These are phyloP conservation scores for Apiospora arundinis DNA, from an alignment of 2,329 filamentous ascomycete species.

Conservation along the genomic window DNA sequence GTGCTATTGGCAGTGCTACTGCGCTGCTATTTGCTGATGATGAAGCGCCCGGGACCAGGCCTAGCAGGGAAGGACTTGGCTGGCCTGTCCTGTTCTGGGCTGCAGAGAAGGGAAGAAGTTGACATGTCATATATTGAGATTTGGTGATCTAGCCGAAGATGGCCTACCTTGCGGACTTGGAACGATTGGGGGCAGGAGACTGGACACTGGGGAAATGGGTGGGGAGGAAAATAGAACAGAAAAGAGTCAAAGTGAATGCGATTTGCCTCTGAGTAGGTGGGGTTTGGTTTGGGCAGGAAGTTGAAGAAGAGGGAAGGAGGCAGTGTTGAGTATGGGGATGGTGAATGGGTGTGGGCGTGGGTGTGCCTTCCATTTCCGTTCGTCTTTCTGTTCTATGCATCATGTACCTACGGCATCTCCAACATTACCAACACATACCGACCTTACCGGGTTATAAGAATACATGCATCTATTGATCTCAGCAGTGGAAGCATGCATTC, in stretches of 20 bases:
- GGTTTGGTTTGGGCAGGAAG: background rate
- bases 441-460: background rate
- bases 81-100: background rate
- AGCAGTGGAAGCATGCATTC: background rate
- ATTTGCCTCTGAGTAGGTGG: background rate
- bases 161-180: background rate
- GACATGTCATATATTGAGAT: slow-evolving; percentile 11
- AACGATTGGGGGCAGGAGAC: background rate
- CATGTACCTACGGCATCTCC: background rate
- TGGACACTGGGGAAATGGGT: background rate
- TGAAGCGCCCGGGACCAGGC: background rate
- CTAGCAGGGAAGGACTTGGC: background rate
- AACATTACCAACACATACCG: background rate
- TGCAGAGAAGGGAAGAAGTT: background rate
- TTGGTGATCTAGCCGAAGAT: slow-evolving; percentile 11
- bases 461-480: background rate
- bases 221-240: background rate
- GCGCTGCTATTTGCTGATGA: background rate
- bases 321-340: background rate
- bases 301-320: background rate
- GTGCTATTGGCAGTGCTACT: background rate
- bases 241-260: background rate
- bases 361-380: slow-evolving; percentile 2
- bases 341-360: background rate
- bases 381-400: background rate